Conservation (phyloP, 1,139 yeast genomes). For the Lodderomyces theae region DNA sequence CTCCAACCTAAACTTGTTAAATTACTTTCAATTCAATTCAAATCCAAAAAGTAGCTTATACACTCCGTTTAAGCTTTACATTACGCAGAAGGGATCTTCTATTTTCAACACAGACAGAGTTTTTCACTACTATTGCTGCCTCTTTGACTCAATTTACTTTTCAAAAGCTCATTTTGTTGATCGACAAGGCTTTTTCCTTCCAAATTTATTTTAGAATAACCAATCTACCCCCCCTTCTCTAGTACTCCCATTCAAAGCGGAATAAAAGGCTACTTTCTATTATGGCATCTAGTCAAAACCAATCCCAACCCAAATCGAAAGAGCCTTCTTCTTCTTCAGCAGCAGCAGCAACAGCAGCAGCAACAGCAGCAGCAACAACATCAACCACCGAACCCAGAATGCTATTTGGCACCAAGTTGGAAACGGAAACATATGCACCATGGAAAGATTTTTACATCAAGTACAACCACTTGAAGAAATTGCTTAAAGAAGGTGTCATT, state of each 20-base stretch:
- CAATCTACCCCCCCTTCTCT: too few species aligned
- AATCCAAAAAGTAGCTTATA: too few species aligned
- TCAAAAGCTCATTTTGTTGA: neutral
- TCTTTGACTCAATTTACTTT: neutral
- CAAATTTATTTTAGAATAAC: too few species aligned
- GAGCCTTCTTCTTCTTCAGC: conserved; percentile 3
- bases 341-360: conserved; percentile 1
- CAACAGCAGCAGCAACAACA: conserved; percentile 3
- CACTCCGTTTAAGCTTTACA: too few species aligned
- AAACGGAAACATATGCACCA: conserved; percentile 78
- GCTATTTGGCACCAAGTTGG: conserved; percentile 84
- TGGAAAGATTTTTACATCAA: conserved; percentile 84
- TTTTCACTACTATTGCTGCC: neutral
- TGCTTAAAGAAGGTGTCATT: conserved; percentile 75
- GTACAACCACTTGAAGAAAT: conserved; percentile 75
- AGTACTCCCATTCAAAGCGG: too few species aligned
- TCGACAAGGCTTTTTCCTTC: neutral
- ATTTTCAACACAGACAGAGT: too few species aligned
- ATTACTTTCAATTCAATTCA: neutral
- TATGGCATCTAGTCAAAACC: conserved; percentile 7
- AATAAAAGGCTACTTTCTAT: neutral
- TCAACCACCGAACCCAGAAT: conserved; percentile 32
- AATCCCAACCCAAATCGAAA: conserved; percentile 1
- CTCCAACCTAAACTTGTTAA: too few species aligned
- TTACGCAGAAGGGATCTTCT: too few species aligned